Evolutionary conservation across 345 rosid genomes (phyloP).

Genomic region (Sonneratia alba): DNA sequence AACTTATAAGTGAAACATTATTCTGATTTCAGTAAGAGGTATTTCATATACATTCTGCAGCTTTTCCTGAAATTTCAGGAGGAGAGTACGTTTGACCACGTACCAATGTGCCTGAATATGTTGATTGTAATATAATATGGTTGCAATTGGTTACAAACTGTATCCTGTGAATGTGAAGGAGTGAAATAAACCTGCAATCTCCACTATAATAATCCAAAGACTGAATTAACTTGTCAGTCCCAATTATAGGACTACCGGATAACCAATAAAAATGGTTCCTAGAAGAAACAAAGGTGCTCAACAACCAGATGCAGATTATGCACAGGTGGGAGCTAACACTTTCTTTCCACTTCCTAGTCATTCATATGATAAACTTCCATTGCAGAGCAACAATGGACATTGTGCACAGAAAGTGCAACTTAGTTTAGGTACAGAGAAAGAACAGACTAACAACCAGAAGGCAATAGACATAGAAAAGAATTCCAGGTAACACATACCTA

Average conservation of each 20-base stretch:
- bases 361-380: background rate
- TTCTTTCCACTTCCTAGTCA: background rate
- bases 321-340: background rate
- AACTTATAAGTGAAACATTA: background rate
- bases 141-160: background rate
- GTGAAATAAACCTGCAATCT: background rate
- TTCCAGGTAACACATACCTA: constrained; percentile 40
- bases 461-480: background rate
- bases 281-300: background rate
- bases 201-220: background rate
- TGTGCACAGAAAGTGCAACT: background rate
- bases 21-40: background rate
- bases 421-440: background rate
- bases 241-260: background rate
- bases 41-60: background rate
- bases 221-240: background rate
- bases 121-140: background rate
- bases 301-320: background rate
- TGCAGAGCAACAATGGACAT: background rate
- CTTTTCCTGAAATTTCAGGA: background rate
- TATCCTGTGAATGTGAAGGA: background rate
- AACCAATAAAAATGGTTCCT: background rate
- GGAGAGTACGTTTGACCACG: background rate
- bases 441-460: background rate
- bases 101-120: background rate